phyloP scores from a whole-genome alignment of 768 basidiomycete genomes.

The Lanmaoa pseudosensibilis region DNA sequence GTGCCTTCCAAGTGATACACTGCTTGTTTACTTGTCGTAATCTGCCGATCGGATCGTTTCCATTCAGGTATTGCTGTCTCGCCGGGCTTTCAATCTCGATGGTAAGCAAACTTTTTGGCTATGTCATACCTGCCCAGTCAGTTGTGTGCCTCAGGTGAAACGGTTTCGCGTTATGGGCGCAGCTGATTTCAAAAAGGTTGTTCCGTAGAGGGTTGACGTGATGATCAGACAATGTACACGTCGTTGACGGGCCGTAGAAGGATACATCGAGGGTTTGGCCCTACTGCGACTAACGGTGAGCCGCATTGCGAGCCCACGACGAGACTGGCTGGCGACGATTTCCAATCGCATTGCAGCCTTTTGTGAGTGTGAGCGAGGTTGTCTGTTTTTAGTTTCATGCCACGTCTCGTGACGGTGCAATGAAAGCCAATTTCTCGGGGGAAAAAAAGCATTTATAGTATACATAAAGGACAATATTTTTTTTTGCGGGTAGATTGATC shows the following conservation, averaged over 20 bases:
- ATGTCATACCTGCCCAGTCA: not conserved
- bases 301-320: not conserved
- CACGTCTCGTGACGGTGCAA: too few relatives aligned
- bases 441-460: too few relatives aligned
- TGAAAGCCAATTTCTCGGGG: not conserved
- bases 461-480: too few relatives aligned
- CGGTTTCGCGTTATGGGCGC: conserved; percentile 9
- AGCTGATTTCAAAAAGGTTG: not conserved
- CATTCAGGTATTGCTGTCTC: not conserved
- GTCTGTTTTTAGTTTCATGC: too few relatives aligned
- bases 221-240: conserved; percentile 2
- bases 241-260: not conserved
- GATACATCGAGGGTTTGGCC: not conserved
- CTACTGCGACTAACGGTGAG: too few relatives aligned
- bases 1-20: not conserved
- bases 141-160: not conserved
- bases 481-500: too few relatives aligned
- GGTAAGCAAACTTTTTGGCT: conserved; percentile 7
- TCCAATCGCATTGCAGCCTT: not conserved
- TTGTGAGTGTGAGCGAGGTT: too few relatives aligned
- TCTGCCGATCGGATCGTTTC: conserved; percentile 3
- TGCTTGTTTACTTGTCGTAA: conserved; percentile 3
- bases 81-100: not conserved
- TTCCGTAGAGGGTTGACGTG: not conserved
- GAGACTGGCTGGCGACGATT: not conserved